Percentiles rank a stretch among this genome's conserved stretches.
phyloP scores from a whole-genome alignment of 768 basidiomycete species.

The Macrocybe gigantea region DNA sequence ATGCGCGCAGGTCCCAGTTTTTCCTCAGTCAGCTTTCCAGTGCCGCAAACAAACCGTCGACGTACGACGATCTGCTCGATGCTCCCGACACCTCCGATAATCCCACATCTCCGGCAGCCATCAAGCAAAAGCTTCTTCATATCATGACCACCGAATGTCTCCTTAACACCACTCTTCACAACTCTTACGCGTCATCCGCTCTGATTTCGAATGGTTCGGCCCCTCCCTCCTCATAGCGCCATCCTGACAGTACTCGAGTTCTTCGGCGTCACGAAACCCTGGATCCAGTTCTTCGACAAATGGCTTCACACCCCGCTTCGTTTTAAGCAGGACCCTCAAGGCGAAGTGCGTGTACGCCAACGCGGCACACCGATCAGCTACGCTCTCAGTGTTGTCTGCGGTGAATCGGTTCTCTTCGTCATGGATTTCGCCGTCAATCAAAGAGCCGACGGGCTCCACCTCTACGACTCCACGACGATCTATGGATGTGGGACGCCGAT shows the following conservation, averaged over 20 bases:
- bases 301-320: slow-evolving; percentile 12
- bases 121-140: slow-evolving; percentile 34
- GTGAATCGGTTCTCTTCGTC: slow-evolving; percentile 34
- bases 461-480: slow-evolving; percentile 40
- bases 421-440: slow-evolving; percentile 48
- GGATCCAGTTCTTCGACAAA: slow-evolving; percentile 22
- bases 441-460: slow-evolving; percentile 30
- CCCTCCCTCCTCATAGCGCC: slow-evolving; percentile 35
- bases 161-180: slow-evolving; percentile 30
- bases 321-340: slow-evolving; percentile 16
- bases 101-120: slow-evolving; percentile 6
- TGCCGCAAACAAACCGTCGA: slow-evolving; percentile 6
- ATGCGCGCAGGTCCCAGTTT: slow-evolving; percentile 19
- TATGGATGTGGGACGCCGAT: slow-evolving; percentile 36
- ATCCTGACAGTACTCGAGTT: slow-evolving; percentile 33
- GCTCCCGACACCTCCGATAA: slow-evolving; percentile 13
- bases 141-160: slow-evolving; percentile 34
- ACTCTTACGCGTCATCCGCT: slow-evolving; percentile 29
- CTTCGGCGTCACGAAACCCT: slow-evolving; percentile 30
- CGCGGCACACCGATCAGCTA: slow-evolving; percentile 40
- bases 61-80: slow-evolving; percentile 20
- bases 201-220: slow-evolving; percentile 39
- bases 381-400: slow-evolving; percentile 32
- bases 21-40: slow-evolving; percentile 29
- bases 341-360: slow-evolving; percentile 23